Base-by-base conservation (phyloP, 2,329 filamentous ascomycete species). In the Claviceps fusiformis region DNA sequence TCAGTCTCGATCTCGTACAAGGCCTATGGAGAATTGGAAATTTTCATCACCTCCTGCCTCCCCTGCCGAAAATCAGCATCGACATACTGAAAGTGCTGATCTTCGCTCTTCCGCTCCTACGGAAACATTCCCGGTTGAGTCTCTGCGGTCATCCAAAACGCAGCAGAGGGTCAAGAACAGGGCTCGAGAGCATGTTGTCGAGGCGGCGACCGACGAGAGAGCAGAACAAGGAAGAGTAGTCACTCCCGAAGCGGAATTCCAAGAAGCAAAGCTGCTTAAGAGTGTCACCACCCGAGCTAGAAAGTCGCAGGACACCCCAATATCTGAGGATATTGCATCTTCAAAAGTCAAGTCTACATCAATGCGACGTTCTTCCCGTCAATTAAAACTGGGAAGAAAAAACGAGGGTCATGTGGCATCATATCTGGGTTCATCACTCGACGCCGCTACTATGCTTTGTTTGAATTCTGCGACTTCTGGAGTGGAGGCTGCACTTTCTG, bases 31-130 rank as follows among this genome's bases (percentile, higher is more conserved):
- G 9, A 64, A 74, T 31, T 82, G 78, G 75, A 71, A 77, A 10
- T 75, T 81, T n/a, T 81, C 79, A 1, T 82, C 80, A 1, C 79
- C 80, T 10, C 75, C 75, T 0, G 76, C 73, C 11, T 80, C 79
- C 3, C 80, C 80, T 2, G 63, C 65, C 29, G 59, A 64, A 3
- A 66, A 60, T 27, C 59, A 64, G 3, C 65, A 61, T 24, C 67
- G 65, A n/a, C 68, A 68, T 27, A 53, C 27, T 7, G 49, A 57
- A 29, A 56, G 58, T 17, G 51, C 52, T 17, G 60, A 64, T 53
- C 49, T 59, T 10, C 54, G 54, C 2, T 53, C 58, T 8, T 52
- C 62, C 45, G 39, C 55, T 15, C 17, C 58, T 50, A 55, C 54
- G 31, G 55, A 60, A 15, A 52, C 49, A 55, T 45, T 13, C 54